Evolutionary conservation across 257 asterid species (phyloP).

Genomic region (Agastache rugosa): DNA sequence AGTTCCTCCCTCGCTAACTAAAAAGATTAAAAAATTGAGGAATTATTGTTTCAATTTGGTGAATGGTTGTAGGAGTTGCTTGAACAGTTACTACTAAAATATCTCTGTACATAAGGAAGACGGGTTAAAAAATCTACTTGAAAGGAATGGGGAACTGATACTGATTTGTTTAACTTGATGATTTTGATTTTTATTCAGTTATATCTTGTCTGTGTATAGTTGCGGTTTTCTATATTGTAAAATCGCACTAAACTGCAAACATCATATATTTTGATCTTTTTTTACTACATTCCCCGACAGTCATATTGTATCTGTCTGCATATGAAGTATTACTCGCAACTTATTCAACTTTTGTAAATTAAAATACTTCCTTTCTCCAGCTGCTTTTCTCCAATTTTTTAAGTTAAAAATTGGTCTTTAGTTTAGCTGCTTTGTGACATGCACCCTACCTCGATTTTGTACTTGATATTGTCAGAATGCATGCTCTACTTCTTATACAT

Average conservation of each 20-base stretch:
- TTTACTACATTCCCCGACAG: neutral
- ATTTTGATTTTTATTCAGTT: neutral
- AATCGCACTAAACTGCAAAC: neutral
- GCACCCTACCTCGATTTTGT: neutral
- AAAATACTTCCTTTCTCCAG: neutral
- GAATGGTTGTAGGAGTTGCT: constrained; percentile 19
- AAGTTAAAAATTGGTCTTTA: neutral
- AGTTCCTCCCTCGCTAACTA: constrained; percentile 13
- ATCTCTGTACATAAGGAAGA: neutral
- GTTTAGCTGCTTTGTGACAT: neutral
- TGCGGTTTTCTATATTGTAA: neutral
- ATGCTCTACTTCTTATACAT: neutral
- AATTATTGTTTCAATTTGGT: constrained; percentile 24
- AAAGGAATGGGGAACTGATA: constrained; percentile 9
- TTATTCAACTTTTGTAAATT: neutral
- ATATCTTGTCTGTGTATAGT: constrained; percentile 12
- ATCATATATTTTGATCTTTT: neutral
- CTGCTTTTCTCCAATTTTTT: constrained; percentile 3
- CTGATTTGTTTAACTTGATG: neutral
- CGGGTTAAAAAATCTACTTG: neutral
- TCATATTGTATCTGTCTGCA: constrained; percentile 4
- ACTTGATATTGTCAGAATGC: constrained; percentile 8
- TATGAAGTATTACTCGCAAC: neutral
- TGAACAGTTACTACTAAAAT: neutral
- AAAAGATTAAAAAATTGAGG: constrained; percentile 9